phyloP scores from a whole-genome alignment of 257 asterid species.

The Nicotiana sylvestris region DNA sequence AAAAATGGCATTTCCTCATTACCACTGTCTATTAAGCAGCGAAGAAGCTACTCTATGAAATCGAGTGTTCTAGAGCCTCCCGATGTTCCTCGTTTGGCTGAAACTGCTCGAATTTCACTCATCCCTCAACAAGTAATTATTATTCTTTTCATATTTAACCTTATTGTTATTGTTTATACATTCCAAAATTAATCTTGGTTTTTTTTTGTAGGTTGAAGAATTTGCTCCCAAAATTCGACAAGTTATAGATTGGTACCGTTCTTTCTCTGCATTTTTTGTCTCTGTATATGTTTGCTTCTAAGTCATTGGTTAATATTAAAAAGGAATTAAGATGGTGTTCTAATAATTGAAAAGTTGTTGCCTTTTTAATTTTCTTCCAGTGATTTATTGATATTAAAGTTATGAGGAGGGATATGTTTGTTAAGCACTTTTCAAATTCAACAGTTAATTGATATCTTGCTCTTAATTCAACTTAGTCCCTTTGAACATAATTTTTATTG shows the following conservation, averaged over 20 bases:
- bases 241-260: slow-evolving; percentile 50
- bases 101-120: slow-evolving; percentile 77
- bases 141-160: background rate
- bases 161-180: background rate
- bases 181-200: background rate
- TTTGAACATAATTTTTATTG: background rate
- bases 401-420: background rate
- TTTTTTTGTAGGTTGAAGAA: slow-evolving; percentile 49
- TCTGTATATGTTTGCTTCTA: background rate
- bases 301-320: background rate
- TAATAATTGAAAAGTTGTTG: background rate
- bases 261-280: background rate
- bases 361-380: background rate
- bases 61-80: slow-evolving; percentile 58
- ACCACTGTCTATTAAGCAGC: background rate
- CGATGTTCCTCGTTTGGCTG: slow-evolving; percentile 60
- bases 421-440: background rate
- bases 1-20: background rate
- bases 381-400: background rate
- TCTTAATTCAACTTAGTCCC: background rate
- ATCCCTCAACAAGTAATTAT: slow-evolving; percentile 37
- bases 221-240: slow-evolving; percentile 65
- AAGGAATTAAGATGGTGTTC: background rate
- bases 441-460: background rate
- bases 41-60: slow-evolving; percentile 24